phyloP scores from a whole-genome alignment of 768 basidiomycete species.

The Trametopsis cervina region DNA sequence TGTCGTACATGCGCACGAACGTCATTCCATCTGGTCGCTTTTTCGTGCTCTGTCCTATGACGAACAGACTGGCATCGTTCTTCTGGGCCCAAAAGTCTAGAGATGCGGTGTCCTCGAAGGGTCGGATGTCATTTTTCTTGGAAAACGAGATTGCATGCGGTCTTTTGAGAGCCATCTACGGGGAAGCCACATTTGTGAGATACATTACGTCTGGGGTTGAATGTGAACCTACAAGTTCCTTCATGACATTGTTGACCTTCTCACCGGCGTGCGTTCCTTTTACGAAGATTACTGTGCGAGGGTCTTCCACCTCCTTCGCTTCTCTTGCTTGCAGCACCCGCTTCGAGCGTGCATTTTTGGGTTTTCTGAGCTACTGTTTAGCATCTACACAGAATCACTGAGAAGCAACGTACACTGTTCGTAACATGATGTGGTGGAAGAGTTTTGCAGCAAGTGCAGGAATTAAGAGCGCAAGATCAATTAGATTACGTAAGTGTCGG shows the following conservation, averaged over 20 bases:
- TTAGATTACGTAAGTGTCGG: too few relatives aligned
- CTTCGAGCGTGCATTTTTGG: slow-evolving; percentile 94
- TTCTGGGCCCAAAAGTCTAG: slow-evolving; percentile 91
- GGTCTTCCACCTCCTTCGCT: slow-evolving; percentile 86
- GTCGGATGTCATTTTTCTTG: slow-evolving; percentile 86
- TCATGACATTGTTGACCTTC: slow-evolving; percentile 72
- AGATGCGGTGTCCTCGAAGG: slow-evolving; percentile 80
- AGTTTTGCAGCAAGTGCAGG: not conserved
- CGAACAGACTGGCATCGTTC: slow-evolving; percentile 90
- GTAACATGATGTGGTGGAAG: slow-evolving; percentile 10
- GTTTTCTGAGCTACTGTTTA: slow-evolving; percentile 51
- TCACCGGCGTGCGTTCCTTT: slow-evolving; percentile 84
- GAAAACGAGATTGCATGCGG: slow-evolving; percentile 89
- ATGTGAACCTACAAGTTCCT: slow-evolving; percentile 65
- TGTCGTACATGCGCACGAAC: slow-evolving; percentile 82
- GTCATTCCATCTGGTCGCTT: slow-evolving; percentile 87
- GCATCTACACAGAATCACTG: not conserved
- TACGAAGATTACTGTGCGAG: slow-evolving; percentile 85
- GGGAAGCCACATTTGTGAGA: not conserved
- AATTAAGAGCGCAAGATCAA: not conserved
- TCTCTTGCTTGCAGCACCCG: slow-evolving; percentile 80
- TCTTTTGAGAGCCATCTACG: slow-evolving; percentile 88
- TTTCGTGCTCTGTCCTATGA: slow-evolving; percentile 88
- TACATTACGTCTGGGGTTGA: not conserved
- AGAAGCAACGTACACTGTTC: slow-evolving; percentile 12